These are phyloP conservation scores for Inga oerstediana DNA, from an alignment of 306 rosid species.

Conservation along the genomic window DNA sequence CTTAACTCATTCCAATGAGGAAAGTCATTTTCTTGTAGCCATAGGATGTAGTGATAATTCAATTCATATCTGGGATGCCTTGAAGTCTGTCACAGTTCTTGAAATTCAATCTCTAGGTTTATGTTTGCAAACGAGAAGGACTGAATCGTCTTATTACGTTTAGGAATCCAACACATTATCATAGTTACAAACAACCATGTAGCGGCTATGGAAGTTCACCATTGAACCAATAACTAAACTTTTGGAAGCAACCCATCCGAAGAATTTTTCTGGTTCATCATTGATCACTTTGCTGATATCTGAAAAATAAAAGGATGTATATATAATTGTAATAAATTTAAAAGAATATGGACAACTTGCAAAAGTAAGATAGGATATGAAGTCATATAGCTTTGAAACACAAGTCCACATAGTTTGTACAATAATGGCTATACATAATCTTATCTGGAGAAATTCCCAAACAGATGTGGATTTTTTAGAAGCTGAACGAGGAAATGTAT, in stretches of 20 bases:
- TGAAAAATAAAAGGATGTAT: background rate
- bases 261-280: slow-evolving; percentile 2
- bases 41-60: slow-evolving; percentile 88
- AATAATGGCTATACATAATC: no score
- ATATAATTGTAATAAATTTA: no score
- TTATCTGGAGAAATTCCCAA: no score
- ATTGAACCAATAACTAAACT: background rate
- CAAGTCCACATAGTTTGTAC: no score
- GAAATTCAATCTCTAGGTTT: slow-evolving; percentile 85
- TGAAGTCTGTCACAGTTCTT: slow-evolving; percentile 52
- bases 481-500: no score
- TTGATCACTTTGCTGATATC: slow-evolving; percentile 12
- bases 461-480: no score
- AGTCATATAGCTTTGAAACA: no score
- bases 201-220: slow-evolving; percentile 12
- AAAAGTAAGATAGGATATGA: no score
- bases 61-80: slow-evolving; percentile 77
- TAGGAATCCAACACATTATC: background rate
- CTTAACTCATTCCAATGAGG: slow-evolving; percentile 44
- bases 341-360: no score
- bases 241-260: background rate
- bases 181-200: background rate
- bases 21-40: slow-evolving; percentile 49
- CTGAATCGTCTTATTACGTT: background rate
- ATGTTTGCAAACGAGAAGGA: slow-evolving; percentile 31